Conservation (phyloP, 2,329 filamentous ascomycete genomes). For the Trichoderma brevicompactum region DNA sequence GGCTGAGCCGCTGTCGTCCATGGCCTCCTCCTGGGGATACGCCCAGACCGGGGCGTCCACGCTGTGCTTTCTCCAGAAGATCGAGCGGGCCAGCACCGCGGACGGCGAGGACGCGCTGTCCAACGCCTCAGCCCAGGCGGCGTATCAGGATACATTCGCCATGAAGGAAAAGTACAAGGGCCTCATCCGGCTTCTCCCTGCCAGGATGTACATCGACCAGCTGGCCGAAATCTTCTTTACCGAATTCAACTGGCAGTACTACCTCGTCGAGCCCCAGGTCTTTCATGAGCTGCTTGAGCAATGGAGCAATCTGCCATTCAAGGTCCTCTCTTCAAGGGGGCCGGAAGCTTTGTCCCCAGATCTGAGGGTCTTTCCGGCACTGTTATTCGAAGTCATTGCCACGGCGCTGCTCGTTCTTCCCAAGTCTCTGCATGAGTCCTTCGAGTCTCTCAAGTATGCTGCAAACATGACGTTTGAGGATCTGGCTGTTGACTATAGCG, state of each 20-base stretch:
- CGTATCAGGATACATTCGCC: slow-evolving; percentile 42
- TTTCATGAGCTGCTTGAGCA: slow-evolving; percentile 56
- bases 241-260: slow-evolving; percentile 65
- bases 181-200: slow-evolving; percentile 61
- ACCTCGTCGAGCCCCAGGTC: slow-evolving; percentile 56
- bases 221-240: slow-evolving; percentile 59
- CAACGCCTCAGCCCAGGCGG: background rate
- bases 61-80: slow-evolving; percentile 58
- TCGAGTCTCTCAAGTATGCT: slow-evolving; percentile 62
- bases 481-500: slow-evolving; percentile 63
- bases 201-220: slow-evolving; percentile 57
- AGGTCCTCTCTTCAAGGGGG: slow-evolving; percentile 53
- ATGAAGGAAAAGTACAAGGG: slow-evolving; percentile 62
- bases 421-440: slow-evolving; percentile 51
- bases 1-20: slow-evolving; percentile 45
- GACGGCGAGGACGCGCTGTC: slow-evolving; percentile 37
- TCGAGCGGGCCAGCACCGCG: slow-evolving; percentile 49
- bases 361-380: slow-evolving; percentile 60
- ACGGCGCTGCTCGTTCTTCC: slow-evolving; percentile 59
- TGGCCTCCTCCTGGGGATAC: slow-evolving; percentile 59
- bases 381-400: slow-evolving; percentile 64
- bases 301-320: slow-evolving; percentile 61
- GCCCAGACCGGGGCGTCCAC: slow-evolving; percentile 56
- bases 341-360: slow-evolving; percentile 56
- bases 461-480: slow-evolving; percentile 64